Conservation (phyloP, 2,329 filamentous ascomycete genomes). For the Talaromyces verruculosus region DNA sequence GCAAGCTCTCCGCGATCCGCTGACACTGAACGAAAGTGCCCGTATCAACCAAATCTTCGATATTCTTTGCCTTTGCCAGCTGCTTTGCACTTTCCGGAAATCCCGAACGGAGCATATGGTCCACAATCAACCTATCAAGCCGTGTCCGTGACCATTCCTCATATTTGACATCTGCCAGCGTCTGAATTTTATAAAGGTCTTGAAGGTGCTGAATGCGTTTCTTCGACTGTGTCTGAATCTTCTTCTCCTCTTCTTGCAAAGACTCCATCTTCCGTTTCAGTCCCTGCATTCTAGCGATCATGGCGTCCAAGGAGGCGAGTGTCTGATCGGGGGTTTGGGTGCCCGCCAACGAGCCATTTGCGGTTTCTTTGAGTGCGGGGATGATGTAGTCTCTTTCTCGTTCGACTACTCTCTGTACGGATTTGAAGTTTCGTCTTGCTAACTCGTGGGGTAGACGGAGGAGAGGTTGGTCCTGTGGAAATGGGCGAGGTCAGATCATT, state of each 20-base stretch:
- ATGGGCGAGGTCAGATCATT: constrained; percentile 16
- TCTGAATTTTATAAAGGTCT: constrained; percentile 75
- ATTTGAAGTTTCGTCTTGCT: constrained; percentile 89
- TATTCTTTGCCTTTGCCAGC: constrained; percentile 71
- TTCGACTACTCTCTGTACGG: constrained; percentile 55
- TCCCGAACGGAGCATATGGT: constrained; percentile 83
- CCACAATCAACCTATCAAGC: constrained; percentile 82
- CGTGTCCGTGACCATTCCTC: constrained; percentile 82
- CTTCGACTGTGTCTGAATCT: constrained; percentile 71
- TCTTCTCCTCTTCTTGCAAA: constrained; percentile 75
- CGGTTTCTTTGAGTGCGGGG: constrained; percentile 51
- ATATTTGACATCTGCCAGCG: constrained; percentile 87
- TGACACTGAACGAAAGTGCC: constrained; percentile 83
- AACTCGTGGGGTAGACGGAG: constrained; percentile 91
- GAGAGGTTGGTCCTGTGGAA: constrained; percentile 79
- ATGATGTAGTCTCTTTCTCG: constrained; percentile 50
- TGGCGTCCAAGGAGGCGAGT: constrained; percentile 77
- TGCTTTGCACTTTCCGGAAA: constrained; percentile 74
- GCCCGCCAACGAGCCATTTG: constrained; percentile 64
- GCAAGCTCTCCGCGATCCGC: constrained; percentile 71
- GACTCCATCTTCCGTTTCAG: constrained; percentile 82
- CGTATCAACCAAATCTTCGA: constrained; percentile 81
- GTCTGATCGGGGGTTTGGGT: constrained; percentile 66
- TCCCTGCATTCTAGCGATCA: constrained; percentile 79
- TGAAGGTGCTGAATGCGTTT: constrained; percentile 78